These are phyloP conservation scores for Cladorrhinum sp. DNA, from an alignment of 2,329 filamentous ascomycete genomes.

Conservation along the genomic window DNA sequence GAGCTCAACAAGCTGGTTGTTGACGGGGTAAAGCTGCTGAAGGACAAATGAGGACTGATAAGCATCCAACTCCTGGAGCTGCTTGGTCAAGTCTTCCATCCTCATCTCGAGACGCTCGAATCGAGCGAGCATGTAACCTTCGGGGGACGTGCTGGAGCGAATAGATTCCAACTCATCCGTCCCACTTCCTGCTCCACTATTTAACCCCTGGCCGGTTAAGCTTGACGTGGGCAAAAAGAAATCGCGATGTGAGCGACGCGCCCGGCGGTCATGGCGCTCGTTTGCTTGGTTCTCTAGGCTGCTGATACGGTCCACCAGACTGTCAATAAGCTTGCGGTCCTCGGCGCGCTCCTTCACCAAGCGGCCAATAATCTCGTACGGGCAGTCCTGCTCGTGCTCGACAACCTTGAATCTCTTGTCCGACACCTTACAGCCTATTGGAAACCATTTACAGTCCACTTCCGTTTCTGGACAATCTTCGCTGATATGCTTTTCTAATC, in stretches of 20 bases:
- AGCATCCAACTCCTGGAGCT: constrained; percentile 56
- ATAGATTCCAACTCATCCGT: neutral
- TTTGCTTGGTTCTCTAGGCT: constrained; percentile 39
- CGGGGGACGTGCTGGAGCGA: constrained; percentile 33
- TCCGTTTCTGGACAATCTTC: constrained; percentile 43
- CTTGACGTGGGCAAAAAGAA: constrained; percentile 9
- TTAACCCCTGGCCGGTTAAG: constrained; percentile 14
- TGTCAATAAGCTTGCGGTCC: constrained; percentile 40
- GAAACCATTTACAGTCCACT: constrained; percentile 44
- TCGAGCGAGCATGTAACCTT: constrained; percentile 44
- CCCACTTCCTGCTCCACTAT: constrained; percentile 6
- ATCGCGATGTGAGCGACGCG: constrained; percentile 20
- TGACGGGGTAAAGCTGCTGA: constrained; percentile 59
- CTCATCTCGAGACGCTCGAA: constrained; percentile 52
- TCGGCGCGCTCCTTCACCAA: constrained; percentile 47
- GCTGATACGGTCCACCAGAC: constrained; percentile 32
- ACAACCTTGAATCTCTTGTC: constrained; percentile 40
- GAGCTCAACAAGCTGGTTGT: constrained; percentile 60
- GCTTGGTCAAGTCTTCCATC: constrained; percentile 56
- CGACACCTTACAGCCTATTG: constrained; percentile 47
- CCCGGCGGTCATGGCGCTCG: constrained; percentile 31
- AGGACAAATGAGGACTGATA: constrained; percentile 59
- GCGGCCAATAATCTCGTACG: constrained; percentile 50
- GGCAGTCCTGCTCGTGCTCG: constrained; percentile 47
- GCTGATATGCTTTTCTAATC: constrained; percentile 46